Evolutionary conservation across 495 filamentous ascomycete genomes (phyloP), one percentile per base, ranked within the genome.

Genomic region (Astrothelium macrocarpum): DNA sequence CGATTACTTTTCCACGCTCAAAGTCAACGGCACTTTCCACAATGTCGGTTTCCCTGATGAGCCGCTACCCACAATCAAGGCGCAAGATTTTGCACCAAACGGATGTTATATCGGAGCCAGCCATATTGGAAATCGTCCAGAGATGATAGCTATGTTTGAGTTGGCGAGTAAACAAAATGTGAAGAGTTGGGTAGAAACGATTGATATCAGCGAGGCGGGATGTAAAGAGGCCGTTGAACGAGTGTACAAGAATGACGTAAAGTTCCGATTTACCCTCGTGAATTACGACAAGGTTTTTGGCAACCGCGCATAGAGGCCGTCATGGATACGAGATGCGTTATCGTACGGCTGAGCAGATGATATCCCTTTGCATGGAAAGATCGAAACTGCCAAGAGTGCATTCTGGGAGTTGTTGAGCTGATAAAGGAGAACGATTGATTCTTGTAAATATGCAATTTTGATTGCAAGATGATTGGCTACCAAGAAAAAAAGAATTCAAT

Each of bases 21-120:
- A 91, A 72, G 84, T 96, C 62, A 90, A 91, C 73, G 90, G 89
- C 63, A 82, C 79, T 63, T 93, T 90, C 83, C 81, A 95, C 64
- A 87, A 84, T 61, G 89, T 94, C 45, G 91, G 92, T 1, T 76
- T 96, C 65, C 91, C 91, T 1, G 90, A 95, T 70, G 84, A 87
- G 43, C 83, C 86, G n/a, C 81, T 90, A 1, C 84, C 89, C 49
- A 76, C 80, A 61, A 81, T 96, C 64, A 86, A 84, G 76, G 87
- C 87, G 18, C 88, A 90, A 78, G 87, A 85, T 62, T 84, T 96
- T 68, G 79, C 89, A 59, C 72, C 72, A 49, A 93, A 90, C 68
- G 91, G 91, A 49, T 87, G 87, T 69, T 83, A 89, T 67, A 87
- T 96, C 62, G 86, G 88, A 14, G 87, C 86, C 26, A 90, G 85